Percentiles rank a stretch among this genome's conserved stretches.
Conservation (phyloP, 2,329 filamentous ascomycete species). For the Whalleya microplaca region DNA sequence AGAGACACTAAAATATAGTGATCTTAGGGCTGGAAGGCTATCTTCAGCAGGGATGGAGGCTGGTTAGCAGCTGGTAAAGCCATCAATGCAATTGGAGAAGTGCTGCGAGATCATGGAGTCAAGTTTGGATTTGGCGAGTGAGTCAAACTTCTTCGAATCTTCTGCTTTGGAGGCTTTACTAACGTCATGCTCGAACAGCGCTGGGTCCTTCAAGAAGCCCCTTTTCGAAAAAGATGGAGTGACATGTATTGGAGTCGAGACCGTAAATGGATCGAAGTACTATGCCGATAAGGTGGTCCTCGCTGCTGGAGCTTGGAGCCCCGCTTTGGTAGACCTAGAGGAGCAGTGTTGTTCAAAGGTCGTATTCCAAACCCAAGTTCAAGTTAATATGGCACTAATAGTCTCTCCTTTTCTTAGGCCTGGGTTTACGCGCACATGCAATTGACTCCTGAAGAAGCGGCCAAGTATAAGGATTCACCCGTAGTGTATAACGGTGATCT, state of each 20-base stretch:
- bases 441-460: conserved; percentile 44
- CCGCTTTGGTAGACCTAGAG: conserved; percentile 40
- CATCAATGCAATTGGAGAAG: conserved; percentile 49
- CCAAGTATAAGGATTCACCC: conserved; percentile 45
- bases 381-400: conserved; percentile 9
- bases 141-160: conserved; percentile 1
- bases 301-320: conserved; percentile 45
- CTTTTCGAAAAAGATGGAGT: conserved; percentile 41
- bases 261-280: conserved; percentile 45
- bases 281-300: conserved; percentile 48
- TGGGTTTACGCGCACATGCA: conserved; percentile 52
- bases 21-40: conserved; percentile 48
- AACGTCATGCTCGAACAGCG: conserved; percentile 31
- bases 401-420: conserved; percentile 37
- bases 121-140: conserved; percentile 46
- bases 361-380: background rate
- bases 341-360: conserved; percentile 44
- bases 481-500: conserved; percentile 51
- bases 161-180: background rate
- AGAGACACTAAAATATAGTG: conserved; percentile 1
- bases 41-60: conserved; percentile 48
- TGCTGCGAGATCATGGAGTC: conserved; percentile 43
- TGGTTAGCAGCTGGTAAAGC: conserved; percentile 53
- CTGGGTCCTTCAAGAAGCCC: conserved; percentile 49
- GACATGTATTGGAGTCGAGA: conserved; percentile 46